Percentiles rank a stretch among this genome's conserved stretches.
phyloP scores from a whole-genome alignment of 1,139 yeast genomes.

The Suhomyces anneliseae region DNA sequence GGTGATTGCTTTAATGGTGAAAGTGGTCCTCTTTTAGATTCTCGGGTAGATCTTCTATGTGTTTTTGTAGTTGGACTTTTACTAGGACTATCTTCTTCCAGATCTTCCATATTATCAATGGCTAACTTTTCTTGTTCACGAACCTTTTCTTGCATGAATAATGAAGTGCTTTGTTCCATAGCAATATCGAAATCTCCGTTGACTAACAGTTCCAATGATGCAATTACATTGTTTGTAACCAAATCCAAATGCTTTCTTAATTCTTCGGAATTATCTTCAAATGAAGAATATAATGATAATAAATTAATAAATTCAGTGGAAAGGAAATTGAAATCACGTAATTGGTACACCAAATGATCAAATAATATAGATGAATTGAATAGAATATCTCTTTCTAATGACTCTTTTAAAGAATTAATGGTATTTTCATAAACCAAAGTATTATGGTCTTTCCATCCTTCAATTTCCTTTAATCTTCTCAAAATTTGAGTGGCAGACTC shows the following conservation, averaged over 20 bases:
- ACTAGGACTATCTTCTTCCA: background rate
- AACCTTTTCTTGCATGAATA: conserved; percentile 30
- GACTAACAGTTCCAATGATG: conserved; percentile 26
- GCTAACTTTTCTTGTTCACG: conserved; percentile 12
- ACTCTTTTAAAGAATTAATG: conserved; percentile 43
- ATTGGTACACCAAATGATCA: conserved; percentile 37
- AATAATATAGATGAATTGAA: conserved; percentile 54
- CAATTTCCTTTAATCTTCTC: conserved; percentile 48
- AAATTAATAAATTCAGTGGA: conserved; percentile 18
- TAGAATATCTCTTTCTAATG: conserved; percentile 53
- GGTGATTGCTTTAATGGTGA: conserved; percentile 37
- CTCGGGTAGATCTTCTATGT: conserved; percentile 6
- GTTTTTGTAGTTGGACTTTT: background rate
- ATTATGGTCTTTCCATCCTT: conserved; percentile 54
- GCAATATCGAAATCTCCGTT: conserved; percentile 42
- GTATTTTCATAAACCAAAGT: conserved; percentile 40
- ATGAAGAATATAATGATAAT: conserved; percentile 3
- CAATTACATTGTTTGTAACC: conserved; percentile 3
- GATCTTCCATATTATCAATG: background rate
- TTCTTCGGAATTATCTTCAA: conserved; percentile 2
- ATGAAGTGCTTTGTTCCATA: conserved; percentile 31
- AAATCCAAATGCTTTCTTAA: conserved; percentile 2
- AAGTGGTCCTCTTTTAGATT: conserved; percentile 26
- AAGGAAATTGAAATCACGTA: conserved; percentile 22
- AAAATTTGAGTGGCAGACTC: conserved; percentile 45